Evolutionary conservation across 139 green algal genomes (phyloP), one percentile per base, ranked within the genome.

Genomic region (Micractinium conductrix): DNA sequence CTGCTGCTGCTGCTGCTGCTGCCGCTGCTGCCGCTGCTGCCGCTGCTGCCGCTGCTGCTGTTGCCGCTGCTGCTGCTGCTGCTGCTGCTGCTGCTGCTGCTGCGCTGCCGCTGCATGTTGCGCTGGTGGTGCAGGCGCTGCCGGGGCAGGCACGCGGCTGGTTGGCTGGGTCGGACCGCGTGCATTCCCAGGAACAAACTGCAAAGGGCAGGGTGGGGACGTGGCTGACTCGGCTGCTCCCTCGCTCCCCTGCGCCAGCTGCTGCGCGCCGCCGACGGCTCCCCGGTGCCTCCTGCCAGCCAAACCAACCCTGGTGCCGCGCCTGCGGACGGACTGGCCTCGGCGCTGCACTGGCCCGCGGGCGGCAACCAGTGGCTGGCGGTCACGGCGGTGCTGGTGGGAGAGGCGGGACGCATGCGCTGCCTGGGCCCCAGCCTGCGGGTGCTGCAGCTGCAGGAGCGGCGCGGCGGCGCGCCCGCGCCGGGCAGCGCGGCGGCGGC

Each of bases 371-470:
- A 53, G n/a, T 89, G 86, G 86, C 37, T 90, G 67, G 65, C 69
- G 16, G 86, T 86, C n/a, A 40, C 17, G 26, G 86, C 79, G 3
- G 67, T 69, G 42, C n/a, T 90, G 65, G 33, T 87, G 53, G 86
- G 86, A 10, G 74, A 40, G 28, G 43, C 42, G 38, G 81, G 81
- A 16, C 45, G 37, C 48, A 87, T 90, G 86, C 48, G 72, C 4
- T 87, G 81, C 81, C 78, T 90, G 79, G 81, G 81, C 7, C 79
- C 84, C 70, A 79, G 38, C 10, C 63, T 79, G 33, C 38, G n/a
- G 30, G 81, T 87, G 69, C 10, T 76, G 37, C 71, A 85, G 53
- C 16, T 80, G 65, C 84, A 65, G 63, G 45, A 82, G 68, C 68
- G 58, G 44, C n/a, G n/a, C 43, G 50, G 50, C 24, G 62, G 38